These are phyloP conservation scores for Skeletonema potamos DNA, from an alignment of 108 stramenopile genomes.

Conservation along the genomic window DNA sequence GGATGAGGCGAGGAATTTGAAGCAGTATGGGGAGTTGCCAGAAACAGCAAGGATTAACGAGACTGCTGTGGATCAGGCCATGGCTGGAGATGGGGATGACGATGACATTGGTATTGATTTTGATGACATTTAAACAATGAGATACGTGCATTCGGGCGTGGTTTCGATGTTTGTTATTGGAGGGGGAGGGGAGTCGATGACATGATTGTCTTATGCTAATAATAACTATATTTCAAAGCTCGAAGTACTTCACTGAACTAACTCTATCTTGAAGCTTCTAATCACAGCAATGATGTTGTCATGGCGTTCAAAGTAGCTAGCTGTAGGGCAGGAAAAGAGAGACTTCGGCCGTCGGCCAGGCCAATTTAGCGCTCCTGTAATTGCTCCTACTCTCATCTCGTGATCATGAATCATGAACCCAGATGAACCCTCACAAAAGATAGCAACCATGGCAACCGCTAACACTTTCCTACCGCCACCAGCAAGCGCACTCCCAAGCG, in stretches of 20 bases:
- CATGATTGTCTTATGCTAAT: not conserved
- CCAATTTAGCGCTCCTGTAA: too few relatives aligned
- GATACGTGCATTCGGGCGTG: not conserved
- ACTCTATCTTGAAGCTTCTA: too few relatives aligned
- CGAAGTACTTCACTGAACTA: too few relatives aligned
- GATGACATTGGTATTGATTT: conserved; percentile 95
- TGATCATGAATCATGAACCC: too few relatives aligned
- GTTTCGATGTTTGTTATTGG: too few relatives aligned
- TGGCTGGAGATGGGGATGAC: conserved; percentile 93
- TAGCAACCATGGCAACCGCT: not conserved
- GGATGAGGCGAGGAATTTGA: conserved; percentile 99
- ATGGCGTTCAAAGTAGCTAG: too few relatives aligned
- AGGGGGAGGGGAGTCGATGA: not conserved
- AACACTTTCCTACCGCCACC: not conserved
- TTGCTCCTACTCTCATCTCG: too few relatives aligned
- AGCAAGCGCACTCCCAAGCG: not conserved
- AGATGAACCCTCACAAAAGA: not conserved
- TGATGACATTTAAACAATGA: conserved; percentile 84
- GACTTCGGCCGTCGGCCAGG: too few relatives aligned
- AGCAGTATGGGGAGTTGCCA: conserved; percentile 98
- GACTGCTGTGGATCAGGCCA: conserved; percentile 98
- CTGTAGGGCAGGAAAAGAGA: too few relatives aligned
- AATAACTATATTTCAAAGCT: not conserved
- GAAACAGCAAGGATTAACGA: conserved; percentile 99
- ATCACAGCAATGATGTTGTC: too few relatives aligned